phyloP scores from a whole-genome alignment of 495 filamentous ascomycete species.

The Pyrenula massariospora region DNA sequence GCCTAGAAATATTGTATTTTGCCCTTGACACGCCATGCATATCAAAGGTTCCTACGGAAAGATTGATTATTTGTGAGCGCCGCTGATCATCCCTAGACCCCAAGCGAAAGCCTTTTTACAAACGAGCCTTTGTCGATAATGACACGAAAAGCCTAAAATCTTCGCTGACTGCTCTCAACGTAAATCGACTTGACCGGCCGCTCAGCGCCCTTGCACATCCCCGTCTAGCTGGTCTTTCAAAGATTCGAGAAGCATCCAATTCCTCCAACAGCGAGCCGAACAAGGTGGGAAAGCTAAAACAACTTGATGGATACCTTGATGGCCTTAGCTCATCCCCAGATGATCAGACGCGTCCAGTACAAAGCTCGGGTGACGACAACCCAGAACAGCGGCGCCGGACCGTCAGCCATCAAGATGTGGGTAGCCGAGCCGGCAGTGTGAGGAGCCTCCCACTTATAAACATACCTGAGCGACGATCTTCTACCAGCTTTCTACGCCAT shows the following conservation, averaged over 20 bases:
- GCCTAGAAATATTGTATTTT: background rate
- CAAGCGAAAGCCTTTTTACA: background rate
- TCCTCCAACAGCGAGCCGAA: background rate
- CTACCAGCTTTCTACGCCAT: slow-evolving; percentile 1
- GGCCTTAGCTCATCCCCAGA: background rate
- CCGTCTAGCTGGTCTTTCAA: background rate
- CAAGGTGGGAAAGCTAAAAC: background rate
- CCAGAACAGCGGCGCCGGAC: background rate
- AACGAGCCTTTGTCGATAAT: background rate
- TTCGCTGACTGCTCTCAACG: background rate
- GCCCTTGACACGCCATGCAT: background rate
- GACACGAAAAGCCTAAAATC: background rate
- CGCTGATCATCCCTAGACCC: background rate
- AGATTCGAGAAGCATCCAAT: background rate
- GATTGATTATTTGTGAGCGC: background rate
- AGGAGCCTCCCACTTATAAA: slow-evolving; percentile 3
- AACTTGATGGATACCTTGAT: background rate
- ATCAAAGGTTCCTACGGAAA: too few species aligned
- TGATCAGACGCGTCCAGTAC: background rate
- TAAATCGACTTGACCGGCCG: background rate
- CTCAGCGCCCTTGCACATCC: background rate
- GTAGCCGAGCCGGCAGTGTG: background rate
- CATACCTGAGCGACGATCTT: slow-evolving; percentile 12
- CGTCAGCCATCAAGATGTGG: background rate
- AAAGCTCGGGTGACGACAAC: background rate